Base-by-base conservation (phyloP, 768 basidiomycete genomes). In the Phaeotremella skinneri region DNA sequence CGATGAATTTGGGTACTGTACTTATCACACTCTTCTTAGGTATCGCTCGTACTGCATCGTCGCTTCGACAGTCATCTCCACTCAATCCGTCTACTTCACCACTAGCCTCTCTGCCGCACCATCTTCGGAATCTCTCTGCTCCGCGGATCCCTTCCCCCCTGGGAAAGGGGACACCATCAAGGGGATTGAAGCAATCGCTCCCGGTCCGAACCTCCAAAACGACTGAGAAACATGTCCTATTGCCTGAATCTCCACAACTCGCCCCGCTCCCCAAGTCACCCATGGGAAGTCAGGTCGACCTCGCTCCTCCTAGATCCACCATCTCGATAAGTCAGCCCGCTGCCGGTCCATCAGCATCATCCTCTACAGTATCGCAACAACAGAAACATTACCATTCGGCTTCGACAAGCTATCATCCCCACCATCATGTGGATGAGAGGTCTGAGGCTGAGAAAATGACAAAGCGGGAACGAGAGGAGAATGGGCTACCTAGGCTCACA, bases 241-340 rank as follows among this genome's bases (percentile, higher is more conserved):
- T 97, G 5, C 92, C 92, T 0, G 90, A 90, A 37, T 91, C 85
- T 26, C 90, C 91, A 0, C 92, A 97, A 75, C 90, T 90, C 0
- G 85, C 84, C 56, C 87, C 90, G 0, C 69, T 82, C 0, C 82
- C 86, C 1, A 56, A 55, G 30, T 65, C 64, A 16, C 70, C 70
- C 5, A 69, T 65, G 59, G 70, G 64, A 20, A 64, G 61, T 34
- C 64, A 64, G 47, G 63, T 62, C 3, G 55, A 69, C 37, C 61
- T 68, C 2, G 53, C 71, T 41, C 66, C 71, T 17, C 69, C 61
- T 6, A 49, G 57, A 23, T 45, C 43, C 6, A 45, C 11, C 43
- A 21, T 23, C 6, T 13, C 11, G 11, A 6, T 45, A 7, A 14
- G 13, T 9, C 21, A 13, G 7, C 13, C 43, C 7, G 6, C 11